A percentile compares a stretch with the other conserved stretches of the same genome.
Evolutionary conservation across 257 asterid genomes (phyloP).

Genomic region (Linaria vulgaris): DNA sequence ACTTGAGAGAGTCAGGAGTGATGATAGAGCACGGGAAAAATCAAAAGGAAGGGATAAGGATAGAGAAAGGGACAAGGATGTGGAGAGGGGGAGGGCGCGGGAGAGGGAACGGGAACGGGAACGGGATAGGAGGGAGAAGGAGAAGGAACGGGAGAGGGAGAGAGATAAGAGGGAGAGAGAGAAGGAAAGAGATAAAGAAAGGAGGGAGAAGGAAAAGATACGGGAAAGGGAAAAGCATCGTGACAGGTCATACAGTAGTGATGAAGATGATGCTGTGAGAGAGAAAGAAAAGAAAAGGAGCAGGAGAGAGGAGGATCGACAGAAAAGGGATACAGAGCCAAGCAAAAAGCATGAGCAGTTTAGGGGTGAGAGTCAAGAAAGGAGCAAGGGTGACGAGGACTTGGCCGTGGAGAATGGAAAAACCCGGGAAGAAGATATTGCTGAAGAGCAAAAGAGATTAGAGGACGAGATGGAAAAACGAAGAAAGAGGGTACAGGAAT

Average conservation of each 20-base stretch:
- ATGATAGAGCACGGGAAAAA: conserved; percentile 21
- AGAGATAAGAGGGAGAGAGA: conserved; percentile 17
- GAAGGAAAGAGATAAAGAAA: conserved; percentile 42
- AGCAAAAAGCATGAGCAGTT: conserved; percentile 38
- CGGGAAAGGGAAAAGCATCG: conserved; percentile 47
- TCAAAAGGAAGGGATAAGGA: conserved; percentile 18
- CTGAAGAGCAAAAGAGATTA: conserved; percentile 76
- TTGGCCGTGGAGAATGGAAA: conserved; percentile 38
- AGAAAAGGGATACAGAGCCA: conserved; percentile 44
- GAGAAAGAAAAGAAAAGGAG: conserved; percentile 66
- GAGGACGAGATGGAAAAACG: conserved; percentile 87
- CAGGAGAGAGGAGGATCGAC: conserved; percentile 60
- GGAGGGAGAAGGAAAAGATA: conserved; percentile 43
- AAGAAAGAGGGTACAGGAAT: conserved; percentile 89
- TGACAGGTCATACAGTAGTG: conserved; percentile 50
- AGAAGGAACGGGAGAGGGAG: background rate
- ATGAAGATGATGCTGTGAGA: conserved; percentile 47
- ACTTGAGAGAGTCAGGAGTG: conserved; percentile 32
- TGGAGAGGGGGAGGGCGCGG: conserved; percentile 22
- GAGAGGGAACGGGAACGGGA: conserved; percentile 20
- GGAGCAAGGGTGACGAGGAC: conserved; percentile 45
- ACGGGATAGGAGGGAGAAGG: conserved; percentile 32
- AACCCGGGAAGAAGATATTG: conserved; percentile 67
- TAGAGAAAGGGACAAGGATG: conserved; percentile 26
- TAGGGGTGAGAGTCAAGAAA: conserved; percentile 48